phyloP scores from a whole-genome alignment of 345 rosid genomes.

The Noccaea bulbosa region DNA sequence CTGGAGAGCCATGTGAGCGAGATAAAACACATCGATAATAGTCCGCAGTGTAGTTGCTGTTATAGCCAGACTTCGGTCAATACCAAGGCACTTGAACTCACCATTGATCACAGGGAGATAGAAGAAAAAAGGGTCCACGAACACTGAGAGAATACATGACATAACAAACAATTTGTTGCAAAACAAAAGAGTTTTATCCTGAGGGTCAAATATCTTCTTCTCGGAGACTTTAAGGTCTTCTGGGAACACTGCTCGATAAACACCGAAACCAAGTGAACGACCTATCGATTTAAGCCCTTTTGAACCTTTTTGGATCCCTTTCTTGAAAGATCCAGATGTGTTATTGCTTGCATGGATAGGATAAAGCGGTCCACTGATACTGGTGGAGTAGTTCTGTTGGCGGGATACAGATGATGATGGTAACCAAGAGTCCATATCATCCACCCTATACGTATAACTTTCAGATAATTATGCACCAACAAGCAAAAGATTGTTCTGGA shows the following conservation, averaged over 20 bases:
- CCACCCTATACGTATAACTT: conserved; percentile 57
- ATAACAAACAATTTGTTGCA: conserved; percentile 76
- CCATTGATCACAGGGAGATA: conserved; percentile 79
- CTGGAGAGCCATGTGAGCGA: conserved; percentile 86
- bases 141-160: conserved; percentile 84
- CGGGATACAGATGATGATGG: conserved; percentile 69
- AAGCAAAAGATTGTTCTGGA: background rate
- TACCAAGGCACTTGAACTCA: conserved; percentile 59
- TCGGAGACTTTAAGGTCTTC: conserved; percentile 93
- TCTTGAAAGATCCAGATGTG: conserved; percentile 74
- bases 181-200: conserved; percentile 73
- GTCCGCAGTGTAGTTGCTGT: conserved; percentile 75
- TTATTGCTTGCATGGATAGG: conserved; percentile 53
- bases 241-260: conserved; percentile 88
- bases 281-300: conserved; percentile 95
- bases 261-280: conserved; percentile 90
- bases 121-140: conserved; percentile 87
- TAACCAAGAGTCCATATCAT: conserved; percentile 80
- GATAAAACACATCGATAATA: conserved; percentile 76
- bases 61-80: conserved; percentile 75
- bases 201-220: conserved; percentile 91
- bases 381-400: conserved; percentile 63
- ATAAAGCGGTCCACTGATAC: conserved; percentile 61
- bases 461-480: conserved; percentile 16
- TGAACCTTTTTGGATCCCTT: conserved; percentile 81